Conservation (phyloP, 2,329 filamentous ascomycete genomes). For the Penicillium aurantiogriseum region DNA sequence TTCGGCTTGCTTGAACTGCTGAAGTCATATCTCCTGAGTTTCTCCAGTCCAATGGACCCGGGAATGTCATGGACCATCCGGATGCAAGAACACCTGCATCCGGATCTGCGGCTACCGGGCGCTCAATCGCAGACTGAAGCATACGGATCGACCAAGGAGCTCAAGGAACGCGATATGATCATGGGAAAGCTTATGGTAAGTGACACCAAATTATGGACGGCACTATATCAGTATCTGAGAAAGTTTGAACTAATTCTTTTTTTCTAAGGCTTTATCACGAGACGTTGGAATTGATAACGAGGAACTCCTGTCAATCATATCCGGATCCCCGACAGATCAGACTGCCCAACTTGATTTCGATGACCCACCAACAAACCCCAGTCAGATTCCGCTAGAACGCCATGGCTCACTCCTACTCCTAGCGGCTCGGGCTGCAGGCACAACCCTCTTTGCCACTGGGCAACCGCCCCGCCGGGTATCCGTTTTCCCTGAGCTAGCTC, state of each 20-base stretch:
- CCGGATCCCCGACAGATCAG: constrained; percentile 40
- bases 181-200: constrained; percentile 56
- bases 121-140: constrained; percentile 52
- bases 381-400: constrained; percentile 57
- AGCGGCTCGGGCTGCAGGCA: constrained; percentile 51
- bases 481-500: constrained; percentile 55
- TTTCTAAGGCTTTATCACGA: constrained; percentile 49
- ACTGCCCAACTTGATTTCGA: constrained; percentile 52
- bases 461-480: constrained; percentile 39
- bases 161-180: constrained; percentile 55
- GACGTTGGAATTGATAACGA: constrained; percentile 53
- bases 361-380: constrained; percentile 52
- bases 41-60: constrained; percentile 35
- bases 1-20: constrained; percentile 62
- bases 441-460: constrained; percentile 49
- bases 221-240: neutral
- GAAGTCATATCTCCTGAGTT: constrained; percentile 57
- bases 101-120: constrained; percentile 50
- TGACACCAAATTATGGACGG: neutral
- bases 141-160: constrained; percentile 50
- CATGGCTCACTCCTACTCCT: constrained; percentile 56
- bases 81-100: constrained; percentile 58
- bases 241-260: neutral
- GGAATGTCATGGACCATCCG: constrained; percentile 48
- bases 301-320: constrained; percentile 49